Conservation (phyloP, 2,329 filamentous ascomycete genomes). For the Malbranchea cinnamomea region DNA sequence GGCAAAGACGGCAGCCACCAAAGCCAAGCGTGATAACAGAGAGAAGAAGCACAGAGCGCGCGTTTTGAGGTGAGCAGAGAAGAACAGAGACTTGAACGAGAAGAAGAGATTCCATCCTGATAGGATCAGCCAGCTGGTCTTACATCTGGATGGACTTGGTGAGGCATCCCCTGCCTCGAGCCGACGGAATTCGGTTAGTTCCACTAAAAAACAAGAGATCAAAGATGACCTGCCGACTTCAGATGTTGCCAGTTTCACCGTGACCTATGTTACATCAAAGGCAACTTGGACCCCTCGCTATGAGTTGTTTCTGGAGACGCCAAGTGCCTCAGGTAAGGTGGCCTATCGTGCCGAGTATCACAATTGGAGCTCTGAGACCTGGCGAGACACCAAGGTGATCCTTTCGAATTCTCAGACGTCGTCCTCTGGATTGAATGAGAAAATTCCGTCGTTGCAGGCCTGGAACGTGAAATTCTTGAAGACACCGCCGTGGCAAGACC, state of each 20-base stretch:
- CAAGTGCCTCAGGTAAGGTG: conserved; percentile 36
- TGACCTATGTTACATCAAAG: conserved; percentile 45
- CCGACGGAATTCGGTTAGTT: conserved; percentile 15
- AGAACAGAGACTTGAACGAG: conserved; percentile 18
- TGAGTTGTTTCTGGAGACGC: conserved; percentile 46
- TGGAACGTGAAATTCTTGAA: conserved; percentile 42
- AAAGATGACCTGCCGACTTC: conserved; percentile 6
- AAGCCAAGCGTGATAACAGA: conserved; percentile 15
- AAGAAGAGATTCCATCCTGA: conserved; percentile 22
- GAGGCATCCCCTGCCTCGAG: conserved; percentile 12
- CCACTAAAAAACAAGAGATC: conserved; percentile 10
- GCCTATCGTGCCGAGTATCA: conserved; percentile 48
- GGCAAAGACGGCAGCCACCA: conserved; percentile 12
- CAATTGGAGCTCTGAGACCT: conserved; percentile 49
- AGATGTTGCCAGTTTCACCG: conserved; percentile 23
- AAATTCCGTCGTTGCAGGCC: conserved; percentile 38
- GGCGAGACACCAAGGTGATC: conserved; percentile 44
- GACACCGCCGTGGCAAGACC: conserved; percentile 11
- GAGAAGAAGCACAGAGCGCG: conserved; percentile 15
- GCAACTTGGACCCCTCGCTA: conserved; percentile 49
- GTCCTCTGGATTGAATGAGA: conserved; percentile 41
- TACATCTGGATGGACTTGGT: conserved; percentile 22
- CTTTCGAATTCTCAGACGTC: conserved; percentile 50
- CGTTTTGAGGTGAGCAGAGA: conserved; percentile 18
- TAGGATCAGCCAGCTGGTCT: conserved; percentile 21